phyloP scores from a whole-genome alignment of 2,329 filamentous ascomycete genomes.

The Aspergillus brunneoviolaceus region DNA sequence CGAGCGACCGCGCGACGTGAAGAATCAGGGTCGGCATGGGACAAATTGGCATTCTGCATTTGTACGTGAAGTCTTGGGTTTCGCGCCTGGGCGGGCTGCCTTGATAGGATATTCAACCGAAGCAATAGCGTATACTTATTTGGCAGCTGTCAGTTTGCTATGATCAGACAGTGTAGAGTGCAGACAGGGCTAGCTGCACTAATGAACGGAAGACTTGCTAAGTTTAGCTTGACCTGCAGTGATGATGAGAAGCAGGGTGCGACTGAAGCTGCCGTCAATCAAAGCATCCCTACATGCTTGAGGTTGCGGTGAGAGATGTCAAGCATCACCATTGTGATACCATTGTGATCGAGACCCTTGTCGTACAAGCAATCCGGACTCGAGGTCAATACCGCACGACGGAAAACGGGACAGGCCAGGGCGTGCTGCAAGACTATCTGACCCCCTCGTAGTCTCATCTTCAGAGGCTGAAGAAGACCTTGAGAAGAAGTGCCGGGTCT shows the following conservation, averaged over 20 bases:
- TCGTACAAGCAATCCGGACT: not conserved
- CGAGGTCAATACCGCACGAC: not conserved
- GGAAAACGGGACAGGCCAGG: not conserved
- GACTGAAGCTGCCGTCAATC: not conserved
- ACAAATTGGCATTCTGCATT: not conserved
- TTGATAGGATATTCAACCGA: conserved; percentile 15
- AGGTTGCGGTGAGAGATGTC: not conserved
- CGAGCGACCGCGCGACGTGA: not conserved
- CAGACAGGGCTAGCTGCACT: not conserved
- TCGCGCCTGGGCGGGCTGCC: conserved; percentile 3
- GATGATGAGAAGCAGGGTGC: not conserved
- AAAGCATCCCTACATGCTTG: not conserved
- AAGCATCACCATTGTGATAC: not conserved
- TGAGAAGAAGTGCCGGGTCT: not conserved
- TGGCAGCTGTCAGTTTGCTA: conserved; percentile 1
- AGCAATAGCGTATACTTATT: conserved; percentile 14
- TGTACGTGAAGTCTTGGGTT: not conserved
- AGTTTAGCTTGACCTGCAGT: not conserved
- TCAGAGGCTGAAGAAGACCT: not conserved
- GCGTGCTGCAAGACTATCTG: not conserved
- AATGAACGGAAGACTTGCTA: not conserved
- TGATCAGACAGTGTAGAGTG: not conserved
- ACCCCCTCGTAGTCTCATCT: not conserved
- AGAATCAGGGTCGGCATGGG: not conserved
- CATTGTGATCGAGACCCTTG: not conserved